phyloP scores from a whole-genome alignment of 2,329 filamentous ascomycete genomes.

The Paraphaeosphaeria sporulosa region DNA sequence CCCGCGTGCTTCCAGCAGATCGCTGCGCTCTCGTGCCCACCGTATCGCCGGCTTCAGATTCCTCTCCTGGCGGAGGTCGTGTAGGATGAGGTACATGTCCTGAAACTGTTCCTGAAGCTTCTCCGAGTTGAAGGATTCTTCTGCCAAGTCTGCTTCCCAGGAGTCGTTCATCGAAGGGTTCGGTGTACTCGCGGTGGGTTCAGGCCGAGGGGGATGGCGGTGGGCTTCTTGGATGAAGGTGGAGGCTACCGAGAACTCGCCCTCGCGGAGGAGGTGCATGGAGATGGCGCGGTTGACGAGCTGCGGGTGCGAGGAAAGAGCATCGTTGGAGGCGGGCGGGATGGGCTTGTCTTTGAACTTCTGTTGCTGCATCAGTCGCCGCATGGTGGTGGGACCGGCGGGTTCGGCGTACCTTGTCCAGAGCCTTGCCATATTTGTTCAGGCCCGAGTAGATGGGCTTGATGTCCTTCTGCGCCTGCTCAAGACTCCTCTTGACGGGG shows the following conservation, averaged over 20 bases:
- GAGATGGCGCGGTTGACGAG: conserved; percentile 93
- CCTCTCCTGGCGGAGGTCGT: conserved; percentile 72
- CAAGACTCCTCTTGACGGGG: conserved; percentile 81
- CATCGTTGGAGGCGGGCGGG: conserved; percentile 81
- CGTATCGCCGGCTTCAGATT: conserved; percentile 84
- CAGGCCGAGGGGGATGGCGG: conserved; percentile 53
- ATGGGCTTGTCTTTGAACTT: conserved; percentile 70
- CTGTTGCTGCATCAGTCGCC: conserved; percentile 44
- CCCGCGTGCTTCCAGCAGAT: conserved; percentile 77
- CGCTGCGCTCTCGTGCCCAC: conserved; percentile 80
- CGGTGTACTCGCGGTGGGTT: conserved; percentile 45
- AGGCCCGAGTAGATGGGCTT: conserved; percentile 84
- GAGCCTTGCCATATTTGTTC: conserved; percentile 81
- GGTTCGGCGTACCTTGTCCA: conserved; percentile 72
- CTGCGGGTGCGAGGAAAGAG: conserved; percentile 74
- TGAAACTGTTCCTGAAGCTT: conserved; percentile 82
- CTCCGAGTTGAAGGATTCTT: conserved; percentile 67
- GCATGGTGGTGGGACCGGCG: background rate
- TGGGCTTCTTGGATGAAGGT: conserved; percentile 81
- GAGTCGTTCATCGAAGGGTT: conserved; percentile 45
- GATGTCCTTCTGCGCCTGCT: conserved; percentile 79
- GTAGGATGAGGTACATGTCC: conserved; percentile 89
- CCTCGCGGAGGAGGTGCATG: conserved; percentile 95
- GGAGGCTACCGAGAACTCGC: conserved; percentile 86
- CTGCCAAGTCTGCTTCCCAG: conserved; percentile 56